Evolutionary conservation across 176 grass and related monocot genomes (phyloP), one percentile per base, ranked within the genome.

Genomic region (Cymbopogon citratus): DNA sequence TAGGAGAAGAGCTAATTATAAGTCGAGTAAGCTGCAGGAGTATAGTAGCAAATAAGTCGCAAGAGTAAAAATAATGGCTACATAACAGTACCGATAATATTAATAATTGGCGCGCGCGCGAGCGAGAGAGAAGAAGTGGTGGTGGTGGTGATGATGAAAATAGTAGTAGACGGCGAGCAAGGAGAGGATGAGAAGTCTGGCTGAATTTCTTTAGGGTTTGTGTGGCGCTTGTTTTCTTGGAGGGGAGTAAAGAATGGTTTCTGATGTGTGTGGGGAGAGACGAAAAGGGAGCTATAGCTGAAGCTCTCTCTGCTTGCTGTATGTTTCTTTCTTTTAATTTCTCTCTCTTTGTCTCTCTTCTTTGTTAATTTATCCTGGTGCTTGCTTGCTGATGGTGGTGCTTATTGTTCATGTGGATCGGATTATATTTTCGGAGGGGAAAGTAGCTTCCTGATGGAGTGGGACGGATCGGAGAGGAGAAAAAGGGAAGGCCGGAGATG

Each of bases 161-260:
- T 79, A 68, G 78, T 81, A 87, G 75, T 3, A 3, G 38, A 23
- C 71, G 77, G 57, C 48, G 70, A 56, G 80, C 36, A 49, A 78
- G 85, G n/a, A 86, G 63, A 75, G 24, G 46, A 64, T 64, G 49
- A 74, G 46, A 59, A 41, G 39, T 34, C 56, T 66, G 7, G 18
- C 13, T 52, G 54, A 59, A 66, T 85, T 84, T 90, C 26, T 89
- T 87, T 91, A 88, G 90, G 87, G 86, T 89, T 91, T 89, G 87
- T 89, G 87, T 89, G 81, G 83, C 76, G 73, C 86, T 76, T 88
- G 73, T 79, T 91, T 86, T 87, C 85, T 86, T 73, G 76, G 67
- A 87, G 85, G 79, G 49, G 75, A 89, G 86, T 91, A 88, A 90
- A 94, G 64, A 93, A 97, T 88, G 86, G 81, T 70, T 92, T 79